These are phyloP conservation scores for Nematocida displodere DNA, from an alignment of 371 early-diverging fungal species.

Conservation along the genomic window DNA sequence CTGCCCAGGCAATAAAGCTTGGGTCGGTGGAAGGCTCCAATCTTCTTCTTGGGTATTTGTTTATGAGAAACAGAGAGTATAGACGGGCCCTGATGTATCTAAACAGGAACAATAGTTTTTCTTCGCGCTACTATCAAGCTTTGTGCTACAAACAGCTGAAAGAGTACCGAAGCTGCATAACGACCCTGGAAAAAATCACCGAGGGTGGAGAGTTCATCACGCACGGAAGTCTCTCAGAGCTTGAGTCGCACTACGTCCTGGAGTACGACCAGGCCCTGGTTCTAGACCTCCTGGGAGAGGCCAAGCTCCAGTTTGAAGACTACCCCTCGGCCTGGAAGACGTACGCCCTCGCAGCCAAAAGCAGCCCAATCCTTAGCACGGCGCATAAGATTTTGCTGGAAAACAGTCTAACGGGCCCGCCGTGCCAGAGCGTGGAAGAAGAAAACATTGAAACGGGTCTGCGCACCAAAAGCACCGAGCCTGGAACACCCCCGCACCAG, in stretches of 20 bases:
- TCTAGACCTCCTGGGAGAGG: constrained; percentile 52
- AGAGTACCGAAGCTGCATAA: constrained; percentile 55
- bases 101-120: constrained; percentile 30
- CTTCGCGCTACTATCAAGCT: constrained; percentile 61
- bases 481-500: not conserved
- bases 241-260: constrained; percentile 53
- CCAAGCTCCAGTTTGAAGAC: constrained; percentile 42
- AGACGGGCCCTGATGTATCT: constrained; percentile 53
- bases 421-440: constrained; percentile 11
- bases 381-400: constrained; percentile 29
- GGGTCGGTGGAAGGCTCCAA: not conserved
- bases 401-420: not conserved
- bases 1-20: not conserved
- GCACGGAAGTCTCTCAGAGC: not conserved
- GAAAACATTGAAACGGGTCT: constrained; percentile 1
- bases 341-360: not conserved
- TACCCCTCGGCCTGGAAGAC: constrained; percentile 45
- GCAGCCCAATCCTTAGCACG: constrained; percentile 1
- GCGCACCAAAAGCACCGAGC: not conserved
- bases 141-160: constrained; percentile 58
- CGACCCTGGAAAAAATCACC: constrained; percentile 9
- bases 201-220: constrained; percentile 23
- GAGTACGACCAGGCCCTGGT: constrained; percentile 56
- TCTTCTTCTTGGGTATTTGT: constrained; percentile 51
- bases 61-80: constrained; percentile 60